These are phyloP conservation scores for Globisporangium spinosum DNA, from an alignment of 352 stramenopile genomes.

Conservation along the genomic window DNA sequence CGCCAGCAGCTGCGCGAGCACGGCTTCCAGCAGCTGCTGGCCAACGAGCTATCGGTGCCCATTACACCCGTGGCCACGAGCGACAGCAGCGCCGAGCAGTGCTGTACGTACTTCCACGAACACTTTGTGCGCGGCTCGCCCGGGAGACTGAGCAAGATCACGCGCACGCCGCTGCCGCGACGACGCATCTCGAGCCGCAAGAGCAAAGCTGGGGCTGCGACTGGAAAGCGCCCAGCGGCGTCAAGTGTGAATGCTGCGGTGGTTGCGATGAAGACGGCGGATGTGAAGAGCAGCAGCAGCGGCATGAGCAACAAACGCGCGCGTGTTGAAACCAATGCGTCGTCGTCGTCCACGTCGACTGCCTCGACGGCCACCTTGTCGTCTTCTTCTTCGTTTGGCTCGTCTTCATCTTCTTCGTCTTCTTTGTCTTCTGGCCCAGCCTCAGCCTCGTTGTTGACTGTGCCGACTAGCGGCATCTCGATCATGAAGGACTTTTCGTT, in stretches of 20 bases:
- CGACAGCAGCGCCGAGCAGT: not conserved
- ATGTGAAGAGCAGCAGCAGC: not conserved
- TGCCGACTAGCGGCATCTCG: not conserved
- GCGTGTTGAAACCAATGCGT: not conserved
- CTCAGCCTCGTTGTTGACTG: not conserved
- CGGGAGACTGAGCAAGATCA: constrained; percentile 34
- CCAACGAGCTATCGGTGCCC: not conserved
- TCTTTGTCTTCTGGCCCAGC: not conserved
- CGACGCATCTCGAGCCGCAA: constrained; percentile 26
- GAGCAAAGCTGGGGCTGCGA: constrained; percentile 1
- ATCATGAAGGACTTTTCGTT: not conserved
- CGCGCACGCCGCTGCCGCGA: constrained; percentile 32
- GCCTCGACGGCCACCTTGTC: not conserved
- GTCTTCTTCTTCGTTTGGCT: not conserved
- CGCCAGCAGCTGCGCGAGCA: constrained; percentile 68
- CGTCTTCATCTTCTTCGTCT: not conserved
- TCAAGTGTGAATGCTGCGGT: not conserved
- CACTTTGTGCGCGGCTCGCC: constrained; percentile 48
- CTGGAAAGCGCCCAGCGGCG: not conserved
- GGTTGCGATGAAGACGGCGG: not conserved
- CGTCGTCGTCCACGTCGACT: not conserved
- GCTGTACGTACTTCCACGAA: constrained; percentile 31
- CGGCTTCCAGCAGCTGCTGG: constrained; percentile 38
- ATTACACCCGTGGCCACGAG: constrained; percentile 8
- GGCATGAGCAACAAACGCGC: constrained; percentile 23